phyloP scores from a whole-genome alignment of 441 rosid species.

The Aleurites moluccanus region DNA sequence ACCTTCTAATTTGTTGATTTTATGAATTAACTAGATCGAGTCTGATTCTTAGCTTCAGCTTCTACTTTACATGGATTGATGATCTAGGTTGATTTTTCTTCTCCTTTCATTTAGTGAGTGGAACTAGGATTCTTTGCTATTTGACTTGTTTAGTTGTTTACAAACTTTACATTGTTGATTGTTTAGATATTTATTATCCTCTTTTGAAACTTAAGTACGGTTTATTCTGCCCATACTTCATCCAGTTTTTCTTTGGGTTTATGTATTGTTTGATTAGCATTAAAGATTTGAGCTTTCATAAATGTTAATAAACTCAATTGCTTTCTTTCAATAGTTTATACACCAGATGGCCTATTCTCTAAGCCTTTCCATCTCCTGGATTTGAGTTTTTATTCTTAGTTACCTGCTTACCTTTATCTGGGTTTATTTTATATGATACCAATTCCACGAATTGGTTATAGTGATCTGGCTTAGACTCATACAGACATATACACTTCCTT shows the following conservation, averaged over 20 bases:
- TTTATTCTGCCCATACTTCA: too few relatives aligned
- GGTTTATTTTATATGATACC: background rate
- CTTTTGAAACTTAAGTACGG: background rate
- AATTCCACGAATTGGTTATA: background rate
- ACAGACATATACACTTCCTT: background rate
- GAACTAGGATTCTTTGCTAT: background rate
- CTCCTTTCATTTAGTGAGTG: background rate
- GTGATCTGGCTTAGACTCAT: background rate
- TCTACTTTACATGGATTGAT: background rate
- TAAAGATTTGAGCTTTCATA: slow-evolving; percentile 13
- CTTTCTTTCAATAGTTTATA: background rate
- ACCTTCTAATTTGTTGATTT: background rate
- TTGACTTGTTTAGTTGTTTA: background rate
- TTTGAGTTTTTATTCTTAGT: background rate
- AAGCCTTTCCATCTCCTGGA: background rate
- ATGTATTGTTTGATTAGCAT: background rate
- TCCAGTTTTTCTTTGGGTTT: too few relatives aligned
- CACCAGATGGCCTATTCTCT: background rate
- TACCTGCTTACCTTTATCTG: background rate
- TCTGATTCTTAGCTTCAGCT: slow-evolving; percentile 13
- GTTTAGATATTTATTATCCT: background rate
- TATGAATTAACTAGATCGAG: background rate
- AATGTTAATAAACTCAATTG: background rate
- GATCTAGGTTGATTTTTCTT: slow-evolving; percentile 9
- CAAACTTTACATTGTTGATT: background rate